Evolutionary conservation across 306 rosid genomes (phyloP), one percentile per base, ranked within the genome.

Genomic region (Vigna reflexopilosa): DNA sequence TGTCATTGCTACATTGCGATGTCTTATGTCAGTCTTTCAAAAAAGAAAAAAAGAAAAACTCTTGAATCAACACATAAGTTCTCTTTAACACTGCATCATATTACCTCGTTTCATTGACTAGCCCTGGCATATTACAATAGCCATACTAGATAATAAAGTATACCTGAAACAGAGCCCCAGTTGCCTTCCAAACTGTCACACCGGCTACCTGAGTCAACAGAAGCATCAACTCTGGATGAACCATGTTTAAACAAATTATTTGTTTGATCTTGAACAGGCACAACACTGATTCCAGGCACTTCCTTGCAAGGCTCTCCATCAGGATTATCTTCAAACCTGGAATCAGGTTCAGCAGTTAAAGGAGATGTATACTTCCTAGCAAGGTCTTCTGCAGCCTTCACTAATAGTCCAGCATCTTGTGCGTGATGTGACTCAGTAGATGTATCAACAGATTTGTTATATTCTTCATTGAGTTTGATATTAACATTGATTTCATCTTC

Each of bases 81-180:
- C 17, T 62, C 19, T 44, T 76, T 20, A 14, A 70, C 36, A 20
- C 36, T 19, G 24, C 34, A 38, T 38, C 70, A 65, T 6, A 38
- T 4, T 65, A 38, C 26, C 49, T 64, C 49, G 28, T 54, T 47
- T 56, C 32, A 22, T 36, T 49, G 67, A 68, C 65, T 61, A 77
- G 51, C 9, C 61, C 50, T 44, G 34, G 70, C 65, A 72, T 19
- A 64, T 34, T 48, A 50, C 47, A 69, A 84, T 59, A 59, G 59
- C 50, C 78, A 49, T 2, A 48, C 59, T 28, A 50, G 36, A 28
- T 8, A 26, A 67, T 44, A 59, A 45, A 66, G 74, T 8, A 40
- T 62, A 95, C 98, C 98, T 91, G 98, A 91, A 68, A 90, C 86
- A 78, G 98, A 92, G 36, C 98, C 98, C 96, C 97, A 91, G 75